phyloP scores from a whole-genome alignment of 164 flowering plant genomes.

The Warburgia ugandensis region DNA sequence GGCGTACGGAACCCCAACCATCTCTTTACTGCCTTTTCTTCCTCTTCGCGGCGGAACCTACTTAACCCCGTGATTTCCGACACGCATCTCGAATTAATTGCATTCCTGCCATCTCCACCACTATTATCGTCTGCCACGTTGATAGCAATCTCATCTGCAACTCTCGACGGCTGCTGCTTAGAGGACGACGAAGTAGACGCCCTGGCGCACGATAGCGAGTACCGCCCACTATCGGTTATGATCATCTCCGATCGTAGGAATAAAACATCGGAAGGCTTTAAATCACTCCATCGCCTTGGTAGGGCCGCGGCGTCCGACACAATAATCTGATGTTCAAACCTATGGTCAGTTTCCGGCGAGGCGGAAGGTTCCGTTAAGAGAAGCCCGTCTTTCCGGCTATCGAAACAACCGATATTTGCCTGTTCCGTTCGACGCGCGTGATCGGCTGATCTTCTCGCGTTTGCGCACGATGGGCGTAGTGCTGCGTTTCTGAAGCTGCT shows the following conservation, averaged over 20 bases:
- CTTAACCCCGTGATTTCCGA: slow-evolving; percentile 77
- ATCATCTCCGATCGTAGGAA: slow-evolving; percentile 70
- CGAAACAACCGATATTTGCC: slow-evolving; percentile 37
- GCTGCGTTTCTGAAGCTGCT: too few species aligned
- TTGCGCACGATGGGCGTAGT: too few species aligned
- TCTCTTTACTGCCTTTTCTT: slow-evolving; percentile 6
- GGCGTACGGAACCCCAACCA: too few species aligned
- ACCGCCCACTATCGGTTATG: slow-evolving; percentile 33
- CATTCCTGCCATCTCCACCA: slow-evolving; percentile 41
- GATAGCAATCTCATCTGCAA: neutral
- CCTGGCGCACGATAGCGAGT: slow-evolving; percentile 10
- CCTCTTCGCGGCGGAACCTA: slow-evolving; percentile 28
- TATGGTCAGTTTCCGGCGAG: slow-evolving; percentile 16
- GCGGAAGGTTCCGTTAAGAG: slow-evolving; percentile 17
- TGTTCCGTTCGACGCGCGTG: slow-evolving; percentile 10
- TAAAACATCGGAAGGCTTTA: slow-evolving; percentile 59
- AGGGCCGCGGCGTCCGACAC: slow-evolving; percentile 21
- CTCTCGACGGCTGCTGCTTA: slow-evolving; percentile 4
- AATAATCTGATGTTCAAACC: slow-evolving; percentile 65
- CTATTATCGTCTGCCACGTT: neutral
- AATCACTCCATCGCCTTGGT: slow-evolving; percentile 66
- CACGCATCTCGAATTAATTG: slow-evolving; percentile 61
- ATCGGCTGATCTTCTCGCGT: slow-evolving; percentile 33
- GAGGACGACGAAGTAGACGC: slow-evolving; percentile 11
- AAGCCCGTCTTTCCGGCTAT: slow-evolving; percentile 55